Conservation (phyloP, 352 stramenopile genomes). For the Pythium coloratum region DNA sequence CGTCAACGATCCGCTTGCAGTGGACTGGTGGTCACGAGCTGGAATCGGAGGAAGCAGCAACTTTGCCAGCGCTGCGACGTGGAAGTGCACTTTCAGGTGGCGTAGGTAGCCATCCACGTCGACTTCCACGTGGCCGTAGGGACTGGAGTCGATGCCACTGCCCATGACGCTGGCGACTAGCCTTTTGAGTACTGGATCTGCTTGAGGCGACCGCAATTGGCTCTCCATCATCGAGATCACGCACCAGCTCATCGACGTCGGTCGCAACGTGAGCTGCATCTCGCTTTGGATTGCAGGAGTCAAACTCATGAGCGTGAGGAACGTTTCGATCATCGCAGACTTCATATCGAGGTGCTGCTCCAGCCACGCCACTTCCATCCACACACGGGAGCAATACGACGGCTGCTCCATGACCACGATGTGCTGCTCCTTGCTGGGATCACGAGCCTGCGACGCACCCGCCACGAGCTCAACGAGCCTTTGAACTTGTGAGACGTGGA, state of each 20-base stretch:
- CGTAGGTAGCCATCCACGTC: conserved; percentile 67
- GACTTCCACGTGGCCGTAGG: conserved; percentile 32
- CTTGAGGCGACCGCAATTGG: conserved; percentile 39
- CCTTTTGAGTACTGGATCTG: conserved; percentile 36
- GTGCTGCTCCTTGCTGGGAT: conserved; percentile 5
- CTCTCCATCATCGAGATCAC: conserved; percentile 55
- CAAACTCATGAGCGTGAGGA: conserved; percentile 51
- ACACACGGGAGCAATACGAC: conserved; percentile 18
- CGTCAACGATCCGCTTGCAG: conserved; percentile 15
- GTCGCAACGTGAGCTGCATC: conserved; percentile 36
- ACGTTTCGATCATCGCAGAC: conserved; percentile 69
- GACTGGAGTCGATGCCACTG: neutral
- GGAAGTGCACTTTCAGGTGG: conserved; percentile 49
- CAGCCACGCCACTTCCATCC: conserved; percentile 56
- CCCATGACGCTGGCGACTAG: conserved; percentile 28
- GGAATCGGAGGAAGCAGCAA: conserved; percentile 16
- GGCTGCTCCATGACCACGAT: conserved; percentile 1
- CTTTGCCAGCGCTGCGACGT: conserved; percentile 54
- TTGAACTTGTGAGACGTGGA: conserved; percentile 54
- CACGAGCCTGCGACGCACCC: neutral
- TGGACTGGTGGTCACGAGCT: neutral
- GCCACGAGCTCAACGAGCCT: conserved; percentile 48
- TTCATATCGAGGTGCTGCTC: conserved; percentile 75
- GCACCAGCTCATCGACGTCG: conserved; percentile 55
- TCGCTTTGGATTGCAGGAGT: conserved; percentile 8